These are phyloP conservation scores for Colletotrichum sidae DNA, from an alignment of 2,329 filamentous ascomycete species.

Conservation along the genomic window DNA sequence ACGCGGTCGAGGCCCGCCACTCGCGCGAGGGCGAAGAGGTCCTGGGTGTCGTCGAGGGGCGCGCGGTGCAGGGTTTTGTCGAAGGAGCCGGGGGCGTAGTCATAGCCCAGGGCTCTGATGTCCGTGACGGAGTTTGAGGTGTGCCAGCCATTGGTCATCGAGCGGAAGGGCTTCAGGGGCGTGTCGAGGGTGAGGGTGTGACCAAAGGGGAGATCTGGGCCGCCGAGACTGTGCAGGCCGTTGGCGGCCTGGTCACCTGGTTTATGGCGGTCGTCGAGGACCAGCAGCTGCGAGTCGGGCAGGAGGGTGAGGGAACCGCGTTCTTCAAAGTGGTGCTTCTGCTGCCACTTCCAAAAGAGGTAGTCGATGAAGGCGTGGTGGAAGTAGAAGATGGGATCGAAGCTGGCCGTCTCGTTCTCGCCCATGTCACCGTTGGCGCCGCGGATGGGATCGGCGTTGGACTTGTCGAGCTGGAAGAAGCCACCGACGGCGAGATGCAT, in stretches of 20 bases:
- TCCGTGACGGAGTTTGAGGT: no score
- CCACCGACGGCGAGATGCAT: slow-evolving; percentile 46
- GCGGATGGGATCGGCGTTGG: slow-evolving; percentile 13
- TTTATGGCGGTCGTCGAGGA: no score
- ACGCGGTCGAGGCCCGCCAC: slow-evolving; percentile 38
- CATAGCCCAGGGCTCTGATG: slow-evolving; percentile 15
- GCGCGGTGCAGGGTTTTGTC: slow-evolving; percentile 5
- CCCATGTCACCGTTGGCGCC: slow-evolving; percentile 48
- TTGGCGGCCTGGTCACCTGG: no score
- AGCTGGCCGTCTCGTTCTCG: slow-evolving; percentile 49
- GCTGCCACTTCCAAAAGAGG: slow-evolving; percentile 47
- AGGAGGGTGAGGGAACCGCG: no score
- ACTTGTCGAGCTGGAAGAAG: slow-evolving; percentile 20
- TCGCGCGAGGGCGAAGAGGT: no score
- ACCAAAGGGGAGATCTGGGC: no score
- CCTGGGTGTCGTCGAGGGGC: slow-evolving; percentile 18
- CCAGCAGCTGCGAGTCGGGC: no score
- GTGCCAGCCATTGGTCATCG: no score
- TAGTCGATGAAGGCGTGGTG: slow-evolving; percentile 47
- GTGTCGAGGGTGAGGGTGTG: slow-evolving; percentile 25
- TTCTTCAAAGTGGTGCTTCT: slow-evolving; percentile 17
- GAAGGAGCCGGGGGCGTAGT: slow-evolving; percentile 35
- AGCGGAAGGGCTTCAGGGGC: slow-evolving; percentile 16
- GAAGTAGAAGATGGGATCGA: slow-evolving; percentile 49
- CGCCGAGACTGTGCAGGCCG: no score